Base-by-base conservation (phyloP, 2,329 filamentous ascomycete species). In the Colletotrichum cuscutae region DNA sequence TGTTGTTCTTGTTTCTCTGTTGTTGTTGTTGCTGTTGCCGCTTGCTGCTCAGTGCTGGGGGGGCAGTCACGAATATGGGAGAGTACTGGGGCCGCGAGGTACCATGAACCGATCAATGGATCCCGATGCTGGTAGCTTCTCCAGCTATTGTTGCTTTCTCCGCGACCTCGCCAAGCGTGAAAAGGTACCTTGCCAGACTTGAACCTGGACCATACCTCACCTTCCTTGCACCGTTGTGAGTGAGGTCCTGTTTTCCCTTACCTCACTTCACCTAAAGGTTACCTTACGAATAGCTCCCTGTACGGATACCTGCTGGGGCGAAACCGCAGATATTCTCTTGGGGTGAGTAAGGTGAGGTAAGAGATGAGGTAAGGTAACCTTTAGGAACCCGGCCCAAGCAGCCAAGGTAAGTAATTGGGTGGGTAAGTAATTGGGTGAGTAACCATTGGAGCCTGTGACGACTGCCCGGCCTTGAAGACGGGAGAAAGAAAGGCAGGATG, bases 101-200 rank as follows among this genome's bases (percentile, higher is more conserved):
- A 71, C 65, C 70, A 61, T 65, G 71, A 30, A 71, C 71, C 54
- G 71, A 61, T 71, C 60, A 56, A 54, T 49, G 42, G 42, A 49
- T 49, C 42, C 42, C 22, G 35, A 26, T 49, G 32, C 46, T 60
- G 65, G 71, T 73, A 73, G 60, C 71, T 71, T 73, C 71, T 71
- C 66, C 71, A 71, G 67, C 71, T 73, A 65, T 61, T 71, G 53
- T 61, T 71, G 71, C 71, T 49, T 73, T 71, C 71, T 73, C 67
- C 71, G 71, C 66, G 66, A 73, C 71, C 66, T 71, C 15, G 49
- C 71, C 67, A 70, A 71, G 58, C 22, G 7, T 49, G 42, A 49
- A 49, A 19, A 65, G 30, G 71, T 73, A 60, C 70, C 65, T 65
- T 28, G 46, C 35, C 60, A 71, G 42, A 61, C 46, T 61, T 35